Evolutionary conservation across 2,329 filamentous ascomycete species (phyloP), one percentile per base, ranked within the genome.

Genomic region (Neocucurbitaria cava): DNA sequence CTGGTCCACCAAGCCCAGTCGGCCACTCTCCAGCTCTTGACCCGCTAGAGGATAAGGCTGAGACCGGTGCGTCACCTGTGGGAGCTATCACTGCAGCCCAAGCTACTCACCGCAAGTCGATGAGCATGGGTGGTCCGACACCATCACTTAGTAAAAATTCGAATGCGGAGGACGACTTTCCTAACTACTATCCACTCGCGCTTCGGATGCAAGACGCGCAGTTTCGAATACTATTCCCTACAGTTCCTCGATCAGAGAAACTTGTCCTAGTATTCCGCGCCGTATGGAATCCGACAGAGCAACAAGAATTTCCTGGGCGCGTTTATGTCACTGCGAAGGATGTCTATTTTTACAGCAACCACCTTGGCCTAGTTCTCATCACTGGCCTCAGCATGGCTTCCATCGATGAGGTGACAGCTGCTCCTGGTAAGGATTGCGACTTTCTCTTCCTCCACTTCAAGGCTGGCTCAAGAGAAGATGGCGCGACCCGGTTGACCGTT

Each of bases 321-420:
- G 87, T 96, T 21, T 99, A 96, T 73, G 88, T 96, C 55, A 98
- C 94, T 0, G 83, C 89, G 0, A 87, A 89, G 58, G 90, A 93
- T 61, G 87, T 99, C 73, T 98, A 96, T 75, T 98, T 99, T 71
- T 99, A 97, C 77, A 96, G 93, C 66, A 90, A 98, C 69, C 91
- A 97, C 70, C 87, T 97, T 73, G 95, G 95, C 5, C 83, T 99
- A 5, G 89, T 98, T 0, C 83, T 96, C 31, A 90, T 94, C 1
- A 94, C 92, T 46, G 86, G 86, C 15, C 86, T 96, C 46, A 87
- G 84, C 49, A 81, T 99, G 52, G 84, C 88, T 49, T 87, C 85
- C 18, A 91, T 99, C 52, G 87, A 87, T 8, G 95, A 98, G 75
- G 91, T 98, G 38, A 97, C 92, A 21, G 91, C 91, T 33, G 92